Conservation (phyloP, 805 yeast species). For the Debaryomyces tyrocola region DNA sequence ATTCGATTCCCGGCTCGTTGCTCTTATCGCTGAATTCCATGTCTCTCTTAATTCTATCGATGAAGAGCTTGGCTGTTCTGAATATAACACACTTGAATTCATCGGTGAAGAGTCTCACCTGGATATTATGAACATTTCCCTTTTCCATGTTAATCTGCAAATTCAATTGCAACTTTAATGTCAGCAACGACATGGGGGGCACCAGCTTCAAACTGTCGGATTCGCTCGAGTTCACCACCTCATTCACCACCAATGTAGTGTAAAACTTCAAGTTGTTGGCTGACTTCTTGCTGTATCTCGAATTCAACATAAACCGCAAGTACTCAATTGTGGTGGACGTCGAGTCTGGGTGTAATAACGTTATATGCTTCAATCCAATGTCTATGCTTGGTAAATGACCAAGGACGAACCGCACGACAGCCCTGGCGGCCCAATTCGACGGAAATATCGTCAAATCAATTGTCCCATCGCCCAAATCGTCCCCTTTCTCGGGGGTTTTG, state of each 20-base stretch:
- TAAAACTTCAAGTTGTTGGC: constrained; percentile 17
- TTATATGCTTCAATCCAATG: constrained; percentile 17
- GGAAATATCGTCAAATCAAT: constrained; percentile 16
- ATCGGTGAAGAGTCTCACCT: constrained; percentile 18
- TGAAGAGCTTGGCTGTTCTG: constrained; percentile 16
- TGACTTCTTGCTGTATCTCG: constrained; percentile 19
- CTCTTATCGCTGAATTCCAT: not conserved
- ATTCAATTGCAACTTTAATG: constrained; percentile 14
- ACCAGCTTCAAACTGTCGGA: constrained; percentile 4
- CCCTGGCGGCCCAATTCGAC: constrained; percentile 6
- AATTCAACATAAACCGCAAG: constrained; percentile 16
- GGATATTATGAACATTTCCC: constrained; percentile 20
- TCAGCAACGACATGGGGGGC: not conserved
- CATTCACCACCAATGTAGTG: constrained; percentile 9
- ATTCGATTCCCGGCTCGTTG: not conserved
- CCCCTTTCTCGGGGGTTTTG: not conserved
- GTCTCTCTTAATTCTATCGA: constrained; percentile 3
- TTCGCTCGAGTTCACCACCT: constrained; percentile 9
- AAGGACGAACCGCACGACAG: constrained; percentile 13
- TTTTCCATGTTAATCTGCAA: constrained; percentile 12
- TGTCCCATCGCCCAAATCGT: not conserved
- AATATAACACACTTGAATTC: constrained; percentile 23
- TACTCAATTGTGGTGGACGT: constrained; percentile 16
- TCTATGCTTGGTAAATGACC: constrained; percentile 20
- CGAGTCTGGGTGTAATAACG: constrained; percentile 4